Evolutionary conservation across 257 asterid species (phyloP), one percentile per base, ranked within the genome.

Genomic region (Solanum neorickii): DNA sequence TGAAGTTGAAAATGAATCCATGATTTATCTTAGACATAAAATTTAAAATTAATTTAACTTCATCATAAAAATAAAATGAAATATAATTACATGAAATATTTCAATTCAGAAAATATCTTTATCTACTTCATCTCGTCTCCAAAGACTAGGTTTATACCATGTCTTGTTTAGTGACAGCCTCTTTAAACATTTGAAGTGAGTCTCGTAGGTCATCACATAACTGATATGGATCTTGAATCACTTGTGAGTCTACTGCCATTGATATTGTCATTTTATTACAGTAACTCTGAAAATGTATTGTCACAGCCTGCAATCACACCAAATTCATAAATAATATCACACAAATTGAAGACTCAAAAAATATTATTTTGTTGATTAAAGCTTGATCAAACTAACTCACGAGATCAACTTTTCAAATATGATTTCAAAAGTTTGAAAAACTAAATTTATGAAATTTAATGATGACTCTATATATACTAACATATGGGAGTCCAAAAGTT

Each of bases 181-280:
- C 87, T 56, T 90, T 90, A 7, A 92, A 82, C 49, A 35, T 70
- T 9, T 82, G 82, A 27, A 92, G 89, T 29, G 94, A 92, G 13
- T 39, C 39, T 3, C 35, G 84, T 82, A 92, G 47, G 35, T 90
- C 93, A 86, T 91, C 92, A 60, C 92, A 89, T 3, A 92, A 90
- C 27, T 91, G 89, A 21, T 90, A 82, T 73, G 94, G 93, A 86
- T 91, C 88, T 44, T 93, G 91, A 39, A 92, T 87, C 87, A 90
- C 72, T 6, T 82, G 66, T 27, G 92, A 93, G 18, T 92, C 93
- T 9, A 90, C 91, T 5, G 88, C 90, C 13, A 92, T 60, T 16
- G 90, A 87, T 20, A 92, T 90, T 9, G 89, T 89, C 56, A 92
- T 89, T 90, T 90, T 92, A 11, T 87, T 70, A 3, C 75, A 92